Evolutionary conservation across 2,329 filamentous ascomycete genomes (phyloP), one percentile per base, ranked within the genome.

Genomic region (Thermoascus crustaceus): DNA sequence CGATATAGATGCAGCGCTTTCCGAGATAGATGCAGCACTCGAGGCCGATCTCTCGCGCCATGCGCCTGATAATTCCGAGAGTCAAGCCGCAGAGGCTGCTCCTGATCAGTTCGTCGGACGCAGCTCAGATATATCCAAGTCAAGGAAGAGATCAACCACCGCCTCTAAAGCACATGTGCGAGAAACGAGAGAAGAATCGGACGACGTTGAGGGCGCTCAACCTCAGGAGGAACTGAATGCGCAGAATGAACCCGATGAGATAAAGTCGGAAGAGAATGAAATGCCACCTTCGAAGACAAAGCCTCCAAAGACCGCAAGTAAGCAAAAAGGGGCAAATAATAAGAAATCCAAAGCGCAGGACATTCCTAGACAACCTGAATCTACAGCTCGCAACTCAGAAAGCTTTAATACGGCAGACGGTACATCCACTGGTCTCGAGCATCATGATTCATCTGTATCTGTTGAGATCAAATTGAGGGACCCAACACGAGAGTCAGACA

Each of bases 21-120:
- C n/a, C n/a, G n/a, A n/a, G n/a, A n/a, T n/a, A n/a, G 26, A 29
- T 9, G 26, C 26, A n/a, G n/a, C 76, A 32, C 63, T 85, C 1
- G 73, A 82, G 48, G 76, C 73, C 2, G 80, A 82, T 38, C 67
- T 84, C 7, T 74, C 80, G 27, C 64, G 68, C 19, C 72, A 69
- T 1, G 50, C 73, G 17, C 70, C 67, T 2, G 72, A 78, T 19
- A 69, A 73, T 9, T 74, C n/a, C n/a, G 76, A 29, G 66, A 68
- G 21, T n/a, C 55, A 68, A 5, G 43, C 26, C 8, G 34, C 37
- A 13, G 48, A 52, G 14, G 29, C 37, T 2, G 34, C n/a, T n/a
- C n/a, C n/a, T n/a, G n/a, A n/a, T n/a, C n/a, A n/a, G n/a, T n/a
- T n/a, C n/a, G n/a, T n/a, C n/a, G n/a, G n/a, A n/a, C n/a, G n/a